phyloP scores from a whole-genome alignment of 208 protist species.

The Phytomonas sp. region DNA sequence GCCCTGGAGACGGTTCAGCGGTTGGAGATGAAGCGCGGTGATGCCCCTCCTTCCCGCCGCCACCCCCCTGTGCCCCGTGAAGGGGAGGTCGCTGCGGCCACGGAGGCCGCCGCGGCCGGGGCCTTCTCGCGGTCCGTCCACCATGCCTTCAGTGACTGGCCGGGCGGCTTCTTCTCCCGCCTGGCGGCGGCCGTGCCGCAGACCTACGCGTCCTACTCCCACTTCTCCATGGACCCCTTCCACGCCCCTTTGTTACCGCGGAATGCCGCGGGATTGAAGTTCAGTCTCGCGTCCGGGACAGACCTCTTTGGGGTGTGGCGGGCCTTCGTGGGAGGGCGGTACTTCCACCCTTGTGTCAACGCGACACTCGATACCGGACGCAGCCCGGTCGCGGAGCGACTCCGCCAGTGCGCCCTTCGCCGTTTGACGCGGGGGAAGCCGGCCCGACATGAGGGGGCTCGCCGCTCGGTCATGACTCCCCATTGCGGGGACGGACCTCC shows the following conservation, averaged over 20 bases:
- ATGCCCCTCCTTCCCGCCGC: too few relatives aligned
- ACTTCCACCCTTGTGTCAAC: conserved; percentile 60
- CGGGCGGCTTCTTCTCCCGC: conserved; percentile 50
- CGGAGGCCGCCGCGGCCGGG: conserved; percentile 17
- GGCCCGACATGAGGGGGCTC: too few relatives aligned
- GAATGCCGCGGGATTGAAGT: conserved; percentile 45
- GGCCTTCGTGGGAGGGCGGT: conserved; percentile 72
- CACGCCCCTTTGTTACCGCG: conserved; percentile 72
- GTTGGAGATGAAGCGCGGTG: background rate
- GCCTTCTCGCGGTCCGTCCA: conserved; percentile 30
- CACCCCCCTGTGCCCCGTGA: too few relatives aligned
- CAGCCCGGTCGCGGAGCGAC: conserved; percentile 59
- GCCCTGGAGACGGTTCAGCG: background rate
- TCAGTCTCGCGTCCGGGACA: conserved; percentile 26
- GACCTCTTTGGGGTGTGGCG: conserved; percentile 72
- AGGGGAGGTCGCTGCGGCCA: too few relatives aligned
- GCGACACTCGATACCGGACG: conserved; percentile 54
- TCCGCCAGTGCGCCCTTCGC: conserved; percentile 38
- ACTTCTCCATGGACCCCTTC: conserved; percentile 66
- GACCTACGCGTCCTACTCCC: conserved; percentile 26
- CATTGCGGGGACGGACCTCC: too few relatives aligned
- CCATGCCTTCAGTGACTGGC: conserved; percentile 59
- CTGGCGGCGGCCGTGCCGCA: conserved; percentile 47
- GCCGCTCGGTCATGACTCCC: too few relatives aligned
- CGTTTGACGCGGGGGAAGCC: conserved; percentile 21